Conservation (phyloP, 2,329 filamentous ascomycete species). For the Trichoderma sp. region DNA sequence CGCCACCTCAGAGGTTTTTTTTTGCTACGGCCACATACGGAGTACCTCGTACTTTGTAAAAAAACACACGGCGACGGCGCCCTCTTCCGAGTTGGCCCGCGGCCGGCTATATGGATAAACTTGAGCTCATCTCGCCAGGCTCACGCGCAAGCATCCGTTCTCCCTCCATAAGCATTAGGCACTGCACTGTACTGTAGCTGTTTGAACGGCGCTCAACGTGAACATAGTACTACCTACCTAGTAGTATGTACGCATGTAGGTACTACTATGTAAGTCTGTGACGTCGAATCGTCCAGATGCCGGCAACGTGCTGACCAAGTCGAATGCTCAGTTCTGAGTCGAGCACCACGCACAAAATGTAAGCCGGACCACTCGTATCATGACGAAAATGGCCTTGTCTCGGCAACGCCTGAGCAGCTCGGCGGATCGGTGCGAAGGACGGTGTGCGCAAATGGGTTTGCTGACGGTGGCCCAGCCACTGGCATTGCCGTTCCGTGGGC, state of each 20-base stretch:
- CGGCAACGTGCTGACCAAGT: neutral
- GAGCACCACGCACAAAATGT: neutral
- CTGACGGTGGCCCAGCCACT: slow-evolving; percentile 18
- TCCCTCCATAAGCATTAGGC: too few species aligned
- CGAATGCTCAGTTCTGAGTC: neutral
- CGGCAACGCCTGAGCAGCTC: neutral
- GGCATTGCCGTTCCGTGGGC: slow-evolving; percentile 7
- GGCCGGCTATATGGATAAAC: neutral
- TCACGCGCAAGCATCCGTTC: neutral
- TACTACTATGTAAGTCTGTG: neutral
- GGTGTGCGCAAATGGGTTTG: slow-evolving; percentile 6
- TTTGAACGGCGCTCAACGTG: neutral
- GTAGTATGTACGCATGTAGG: too few species aligned
- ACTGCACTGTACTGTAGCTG: neutral
- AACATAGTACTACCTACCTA: too few species aligned
- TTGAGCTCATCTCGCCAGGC: neutral
- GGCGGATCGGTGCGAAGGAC: slow-evolving; percentile 1
- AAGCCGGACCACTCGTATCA: neutral
- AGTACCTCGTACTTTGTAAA: neutral
- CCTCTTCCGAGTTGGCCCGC: neutral
- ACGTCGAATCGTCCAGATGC: neutral
- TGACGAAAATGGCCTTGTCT: slow-evolving; percentile 5
- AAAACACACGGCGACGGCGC: neutral
- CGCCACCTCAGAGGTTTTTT: neutral
- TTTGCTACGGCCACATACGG: neutral